Conservation (phyloP, 2,329 filamentous ascomycete species). For the Clonostachys byssicola region DNA sequence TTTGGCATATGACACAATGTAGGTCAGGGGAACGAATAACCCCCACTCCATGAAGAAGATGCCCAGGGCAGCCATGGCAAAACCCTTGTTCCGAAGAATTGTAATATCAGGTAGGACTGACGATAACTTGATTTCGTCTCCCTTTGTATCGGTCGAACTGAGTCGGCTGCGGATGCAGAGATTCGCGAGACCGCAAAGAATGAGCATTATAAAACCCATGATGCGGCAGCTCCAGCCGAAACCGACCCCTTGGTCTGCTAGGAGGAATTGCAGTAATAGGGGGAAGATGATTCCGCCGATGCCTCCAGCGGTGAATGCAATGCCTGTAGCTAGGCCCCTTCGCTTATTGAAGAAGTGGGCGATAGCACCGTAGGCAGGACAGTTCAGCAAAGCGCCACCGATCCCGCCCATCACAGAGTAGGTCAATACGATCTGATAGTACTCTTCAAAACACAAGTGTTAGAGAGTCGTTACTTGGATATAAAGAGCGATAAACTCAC, state of each 20-base stretch:
- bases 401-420: slow-evolving; percentile 36
- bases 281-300: slow-evolving; percentile 24
- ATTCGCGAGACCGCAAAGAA: slow-evolving; percentile 14
- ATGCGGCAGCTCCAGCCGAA: slow-evolving; percentile 26
- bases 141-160: slow-evolving; percentile 9
- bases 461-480: too few relatives aligned
- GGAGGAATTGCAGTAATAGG: slow-evolving; percentile 20
- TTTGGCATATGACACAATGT: slow-evolving; percentile 39
- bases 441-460: slow-evolving; percentile 22
- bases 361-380: slow-evolving; percentile 20
- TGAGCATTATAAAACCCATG: slow-evolving; percentile 16
- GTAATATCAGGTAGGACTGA: slow-evolving; percentile 20
- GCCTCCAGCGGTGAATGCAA: background rate
- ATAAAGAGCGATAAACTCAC: background rate
- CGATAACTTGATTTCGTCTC: slow-evolving; percentile 28
- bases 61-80: slow-evolving; percentile 32
- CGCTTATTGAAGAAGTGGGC: slow-evolving; percentile 11
- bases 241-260: slow-evolving; percentile 17
- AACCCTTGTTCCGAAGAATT: slow-evolving; percentile 31
- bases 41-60: slow-evolving; percentile 43
- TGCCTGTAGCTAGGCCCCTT: background rate
- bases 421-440: slow-evolving; percentile 43
- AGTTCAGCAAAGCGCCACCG: slow-evolving; percentile 29
- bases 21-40: slow-evolving; percentile 38
- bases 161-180: slow-evolving; percentile 18